Percentiles rank a stretch among this genome's conserved stretches.
phyloP scores from a whole-genome alignment of 2,329 filamentous ascomycete species.

The Venturia effusa region DNA sequence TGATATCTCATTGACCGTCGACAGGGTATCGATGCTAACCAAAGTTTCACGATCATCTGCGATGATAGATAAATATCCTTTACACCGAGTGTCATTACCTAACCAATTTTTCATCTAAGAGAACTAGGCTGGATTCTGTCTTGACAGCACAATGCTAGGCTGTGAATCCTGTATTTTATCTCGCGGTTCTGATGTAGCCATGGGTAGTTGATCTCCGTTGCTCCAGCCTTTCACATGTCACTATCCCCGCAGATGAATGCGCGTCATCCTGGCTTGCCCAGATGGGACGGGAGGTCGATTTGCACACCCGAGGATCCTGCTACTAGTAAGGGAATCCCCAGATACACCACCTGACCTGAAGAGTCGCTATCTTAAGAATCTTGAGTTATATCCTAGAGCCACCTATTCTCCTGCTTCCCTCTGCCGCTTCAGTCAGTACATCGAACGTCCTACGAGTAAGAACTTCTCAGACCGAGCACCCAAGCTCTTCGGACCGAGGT shows the following conservation, averaged over 20 bases:
- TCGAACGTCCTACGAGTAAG: background rate
- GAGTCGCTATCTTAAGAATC: background rate
- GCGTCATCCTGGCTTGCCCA: background rate
- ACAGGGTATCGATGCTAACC: too few species aligned
- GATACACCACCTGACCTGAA: background rate
- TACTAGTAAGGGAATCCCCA: background rate
- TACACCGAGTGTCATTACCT: background rate
- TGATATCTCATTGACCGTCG: too few species aligned
- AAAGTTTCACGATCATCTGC: too few species aligned
- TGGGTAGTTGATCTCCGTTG: background rate
- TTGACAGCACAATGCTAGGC: background rate
- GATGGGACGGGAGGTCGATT: too few species aligned
- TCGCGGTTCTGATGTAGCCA: background rate
- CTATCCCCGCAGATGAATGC: background rate
- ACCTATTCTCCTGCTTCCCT: background rate
- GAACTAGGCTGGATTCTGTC: background rate
- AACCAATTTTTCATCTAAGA: background rate
- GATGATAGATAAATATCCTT: too few species aligned
- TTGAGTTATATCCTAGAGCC: background rate
- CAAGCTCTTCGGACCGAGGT: background rate
- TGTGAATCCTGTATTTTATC: background rate
- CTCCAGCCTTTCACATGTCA: background rate
- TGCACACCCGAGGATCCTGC: background rate
- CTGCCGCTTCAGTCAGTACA: background rate
- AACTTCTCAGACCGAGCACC: background rate